Conservation (phyloP, 352 stramenopile genomes). For the Phytophthora fragariae region DNA sequence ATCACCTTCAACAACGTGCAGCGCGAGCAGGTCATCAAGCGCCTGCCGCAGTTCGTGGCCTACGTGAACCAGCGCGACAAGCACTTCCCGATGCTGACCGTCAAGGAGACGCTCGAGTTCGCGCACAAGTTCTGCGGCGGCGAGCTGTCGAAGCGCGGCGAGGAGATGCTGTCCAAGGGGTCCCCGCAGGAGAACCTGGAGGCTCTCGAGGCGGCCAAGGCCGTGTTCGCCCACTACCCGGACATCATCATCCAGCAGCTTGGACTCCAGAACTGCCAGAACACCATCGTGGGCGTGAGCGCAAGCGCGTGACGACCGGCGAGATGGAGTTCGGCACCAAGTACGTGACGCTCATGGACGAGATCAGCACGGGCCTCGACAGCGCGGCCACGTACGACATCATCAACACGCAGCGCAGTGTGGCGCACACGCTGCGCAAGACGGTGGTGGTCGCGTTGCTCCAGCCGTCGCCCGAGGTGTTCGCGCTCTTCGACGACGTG, state of each 20-base stretch:
- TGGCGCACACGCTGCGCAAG: slow-evolving; percentile 27
- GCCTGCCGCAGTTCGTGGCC: slow-evolving; percentile 50
- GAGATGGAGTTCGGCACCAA: slow-evolving; percentile 85
- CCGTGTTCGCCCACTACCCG: slow-evolving; percentile 21
- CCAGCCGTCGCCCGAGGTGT: slow-evolving; percentile 90
- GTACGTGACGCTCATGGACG: slow-evolving; percentile 84
- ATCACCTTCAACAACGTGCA: slow-evolving; percentile 50
- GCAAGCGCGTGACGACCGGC: slow-evolving; percentile 69
- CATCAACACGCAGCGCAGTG: slow-evolving; percentile 35
- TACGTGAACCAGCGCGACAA: slow-evolving; percentile 63
- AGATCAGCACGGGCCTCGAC: slow-evolving; percentile 93
- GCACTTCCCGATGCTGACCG: slow-evolving; percentile 58
- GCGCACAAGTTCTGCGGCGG: slow-evolving; percentile 46
- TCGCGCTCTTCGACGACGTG: slow-evolving; percentile 76
- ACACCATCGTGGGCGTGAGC: slow-evolving; percentile 74
- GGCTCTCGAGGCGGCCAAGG: slow-evolving; percentile 11
- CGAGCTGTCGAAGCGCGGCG: slow-evolving; percentile 23
- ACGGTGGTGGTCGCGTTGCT: slow-evolving; percentile 72
- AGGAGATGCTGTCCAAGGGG: slow-evolving; percentile 23
- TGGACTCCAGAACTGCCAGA: slow-evolving; percentile 43
- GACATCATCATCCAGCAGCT: slow-evolving; percentile 32
- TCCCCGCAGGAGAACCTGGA: slow-evolving; percentile 18
- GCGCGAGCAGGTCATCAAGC: slow-evolving; percentile 36
- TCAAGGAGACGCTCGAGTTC: slow-evolving; percentile 64
- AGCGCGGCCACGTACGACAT: slow-evolving; percentile 55